These are phyloP conservation scores for Stemphylium vesicarium DNA, from an alignment of 2,329 filamentous ascomycete genomes.

Conservation along the genomic window DNA sequence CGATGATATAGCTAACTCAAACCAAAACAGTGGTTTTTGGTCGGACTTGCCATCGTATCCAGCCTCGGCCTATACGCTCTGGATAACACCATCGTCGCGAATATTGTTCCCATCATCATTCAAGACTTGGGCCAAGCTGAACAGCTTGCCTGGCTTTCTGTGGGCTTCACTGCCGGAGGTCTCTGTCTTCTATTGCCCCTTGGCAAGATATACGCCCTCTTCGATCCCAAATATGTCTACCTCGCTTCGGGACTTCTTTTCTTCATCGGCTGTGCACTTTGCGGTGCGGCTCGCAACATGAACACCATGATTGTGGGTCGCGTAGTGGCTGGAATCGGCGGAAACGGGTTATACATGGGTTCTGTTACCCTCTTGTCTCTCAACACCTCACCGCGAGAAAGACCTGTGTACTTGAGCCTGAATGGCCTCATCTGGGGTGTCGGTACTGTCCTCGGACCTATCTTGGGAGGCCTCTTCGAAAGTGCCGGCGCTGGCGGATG, in stretches of 20 bases:
- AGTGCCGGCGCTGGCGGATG: conserved; percentile 31
- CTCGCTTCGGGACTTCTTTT: neutral
- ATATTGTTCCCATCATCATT: conserved; percentile 23
- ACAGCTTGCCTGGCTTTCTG: conserved; percentile 24
- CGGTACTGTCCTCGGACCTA: conserved; percentile 54
- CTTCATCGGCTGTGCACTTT: conserved; percentile 32
- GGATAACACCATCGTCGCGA: conserved; percentile 41
- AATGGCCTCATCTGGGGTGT: conserved; percentile 50
- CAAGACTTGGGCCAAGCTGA: conserved; percentile 16
- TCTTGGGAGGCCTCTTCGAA: conserved; percentile 24
- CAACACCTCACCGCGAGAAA: conserved; percentile 39
- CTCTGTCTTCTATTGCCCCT: neutral
- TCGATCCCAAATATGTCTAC: neutral
- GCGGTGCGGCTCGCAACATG: conserved; percentile 37
- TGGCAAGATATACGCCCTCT: neutral
- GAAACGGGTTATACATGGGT: conserved; percentile 37
- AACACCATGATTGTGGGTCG: conserved; percentile 50
- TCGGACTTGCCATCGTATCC: conserved; percentile 1
- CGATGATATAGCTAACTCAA: neutral
- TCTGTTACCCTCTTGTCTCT: conserved; percentile 27
- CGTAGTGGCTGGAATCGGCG: conserved; percentile 54
- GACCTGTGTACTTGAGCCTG: conserved; percentile 39
- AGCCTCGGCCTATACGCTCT: conserved; percentile 35
- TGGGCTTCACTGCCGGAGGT: conserved; percentile 11
- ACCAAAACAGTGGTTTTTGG: conserved; percentile 8